Percentiles rank a stretch among this genome's conserved stretches.
phyloP scores from a whole-genome alignment of 257 asterid species.

The Rhazya stricta region DNA sequence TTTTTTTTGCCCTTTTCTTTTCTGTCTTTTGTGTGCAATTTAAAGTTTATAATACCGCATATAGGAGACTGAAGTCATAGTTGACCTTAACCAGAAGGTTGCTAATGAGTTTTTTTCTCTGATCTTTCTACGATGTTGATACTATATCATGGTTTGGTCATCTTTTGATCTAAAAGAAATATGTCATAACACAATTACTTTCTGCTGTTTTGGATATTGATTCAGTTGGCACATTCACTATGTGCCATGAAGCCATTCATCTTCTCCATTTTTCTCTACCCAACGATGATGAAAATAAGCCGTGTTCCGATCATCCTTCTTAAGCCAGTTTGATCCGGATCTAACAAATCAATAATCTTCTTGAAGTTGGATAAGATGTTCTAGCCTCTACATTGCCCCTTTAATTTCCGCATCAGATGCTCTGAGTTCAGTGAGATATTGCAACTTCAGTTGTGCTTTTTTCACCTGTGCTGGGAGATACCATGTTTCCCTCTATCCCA shows the following conservation, averaged over 20 bases:
- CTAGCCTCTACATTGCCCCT: too few species aligned
- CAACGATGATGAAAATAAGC: too few species aligned
- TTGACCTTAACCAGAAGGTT: not conserved
- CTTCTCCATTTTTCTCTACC: too few species aligned
- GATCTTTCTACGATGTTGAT: not conserved
- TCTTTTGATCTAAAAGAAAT: not conserved
- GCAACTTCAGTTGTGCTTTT: too few species aligned
- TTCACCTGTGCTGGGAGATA: too few species aligned
- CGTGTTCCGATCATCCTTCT: too few species aligned
- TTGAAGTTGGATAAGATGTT: too few species aligned
- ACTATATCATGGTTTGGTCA: not conserved
- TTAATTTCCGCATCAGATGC: too few species aligned
- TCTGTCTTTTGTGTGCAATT: not conserved
- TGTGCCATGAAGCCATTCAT: constrained; percentile 74
- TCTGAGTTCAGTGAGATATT: too few species aligned
- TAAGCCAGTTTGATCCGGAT: too few species aligned
- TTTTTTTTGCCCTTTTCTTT: not conserved
- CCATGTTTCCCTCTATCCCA: too few species aligned
- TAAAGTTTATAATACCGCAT: not conserved
- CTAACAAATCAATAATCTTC: too few species aligned
- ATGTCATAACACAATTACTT: not conserved
- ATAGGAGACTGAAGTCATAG: not conserved
- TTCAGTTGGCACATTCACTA: constrained; percentile 91
- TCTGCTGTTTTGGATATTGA: constrained; percentile 81
- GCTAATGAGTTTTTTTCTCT: not conserved